Conservation (phyloP, 1,284 basidiomycete species). For the Apiotrichum mycotoxinovorans region DNA sequence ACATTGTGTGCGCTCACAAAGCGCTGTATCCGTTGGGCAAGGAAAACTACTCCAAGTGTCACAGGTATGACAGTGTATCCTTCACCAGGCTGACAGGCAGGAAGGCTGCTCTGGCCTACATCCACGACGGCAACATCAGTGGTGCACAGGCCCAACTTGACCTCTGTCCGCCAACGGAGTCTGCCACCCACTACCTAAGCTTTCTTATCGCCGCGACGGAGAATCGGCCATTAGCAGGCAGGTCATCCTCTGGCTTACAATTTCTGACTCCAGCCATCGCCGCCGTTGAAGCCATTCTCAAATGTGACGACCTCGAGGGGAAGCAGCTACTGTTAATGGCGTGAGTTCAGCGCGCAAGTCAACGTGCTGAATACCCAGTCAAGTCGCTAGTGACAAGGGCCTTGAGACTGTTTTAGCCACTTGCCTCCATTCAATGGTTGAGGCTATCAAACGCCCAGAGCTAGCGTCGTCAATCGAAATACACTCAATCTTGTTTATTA, state of each 20-base stretch:
- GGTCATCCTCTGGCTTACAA: neutral
- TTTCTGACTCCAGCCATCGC: neutral
- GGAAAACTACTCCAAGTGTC: slow-evolving; percentile 9
- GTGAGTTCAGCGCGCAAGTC: slow-evolving; percentile 2
- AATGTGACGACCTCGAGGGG: slow-evolving; percentile 19
- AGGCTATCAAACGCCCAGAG: neutral
- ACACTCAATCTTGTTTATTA: slow-evolving; percentile 3
- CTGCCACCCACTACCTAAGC: slow-evolving; percentile 21
- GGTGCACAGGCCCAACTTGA: slow-evolving; percentile 6
- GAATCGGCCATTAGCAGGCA: slow-evolving; percentile 6
- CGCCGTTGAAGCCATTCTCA: slow-evolving; percentile 14
- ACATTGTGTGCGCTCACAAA: slow-evolving; percentile 5
- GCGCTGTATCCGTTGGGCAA: neutral
- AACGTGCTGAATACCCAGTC: neutral
- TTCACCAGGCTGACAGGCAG: neutral
- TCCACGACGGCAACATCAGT: slow-evolving; percentile 1
- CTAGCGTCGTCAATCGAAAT: neutral
- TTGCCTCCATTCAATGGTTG: neutral
- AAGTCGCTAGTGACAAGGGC: slow-evolving; percentile 9
- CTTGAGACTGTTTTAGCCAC: neutral
- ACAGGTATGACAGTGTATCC: neutral
- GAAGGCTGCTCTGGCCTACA: slow-evolving; percentile 9
- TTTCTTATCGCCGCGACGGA: slow-evolving; percentile 15
- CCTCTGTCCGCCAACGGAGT: slow-evolving; percentile 12
- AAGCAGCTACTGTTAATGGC: slow-evolving; percentile 21